These are phyloP conservation scores for Cryptomeria japonica DNA, from an alignment of 75 land plant genomes.

Conservation along the genomic window DNA sequence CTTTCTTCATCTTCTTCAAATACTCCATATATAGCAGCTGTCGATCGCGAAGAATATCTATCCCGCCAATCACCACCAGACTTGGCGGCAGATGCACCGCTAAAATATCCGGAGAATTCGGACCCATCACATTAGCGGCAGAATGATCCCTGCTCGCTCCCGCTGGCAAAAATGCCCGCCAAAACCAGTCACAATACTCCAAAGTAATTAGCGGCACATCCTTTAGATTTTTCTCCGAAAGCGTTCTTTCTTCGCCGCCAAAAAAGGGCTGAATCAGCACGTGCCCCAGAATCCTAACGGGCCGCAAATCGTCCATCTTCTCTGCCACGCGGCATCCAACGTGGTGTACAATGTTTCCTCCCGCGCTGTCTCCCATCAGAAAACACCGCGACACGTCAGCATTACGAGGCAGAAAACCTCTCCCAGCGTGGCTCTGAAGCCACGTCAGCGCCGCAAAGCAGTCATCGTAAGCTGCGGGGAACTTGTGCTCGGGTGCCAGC, in stretches of 20 bases:
- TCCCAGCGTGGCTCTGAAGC: background rate
- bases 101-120: background rate
- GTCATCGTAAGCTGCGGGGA: slow-evolving; percentile 76
- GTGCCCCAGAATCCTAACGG: slow-evolving; percentile 28
- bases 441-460: slow-evolving; percentile 48
- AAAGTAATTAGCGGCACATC: slow-evolving; percentile 16
- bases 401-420: background rate
- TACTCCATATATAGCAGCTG: slow-evolving; percentile 38
- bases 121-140: slow-evolving; percentile 36
- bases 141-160: slow-evolving; percentile 52
- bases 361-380: slow-evolving; percentile 66
- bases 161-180: slow-evolving; percentile 51
- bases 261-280: slow-evolving; percentile 57
- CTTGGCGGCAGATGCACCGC: slow-evolving; percentile 44
- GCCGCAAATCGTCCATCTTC: slow-evolving; percentile 4
- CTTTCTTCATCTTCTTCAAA: slow-evolving; percentile 30
- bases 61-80: slow-evolving; percentile 50
- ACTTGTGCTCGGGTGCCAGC: slow-evolving; percentile 63
- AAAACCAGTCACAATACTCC: slow-evolving; percentile 39
- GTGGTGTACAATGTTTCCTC: slow-evolving; percentile 64
- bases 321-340: slow-evolving; percentile 30
- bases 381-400: slow-evolving; percentile 38
- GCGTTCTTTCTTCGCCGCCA: slow-evolving; percentile 42
- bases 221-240: slow-evolving; percentile 18
- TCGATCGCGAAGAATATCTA: slow-evolving; percentile 59